Conservation (phyloP, 2,329 filamentous ascomycete species). For the Phaeosphaeria sp. region DNA sequence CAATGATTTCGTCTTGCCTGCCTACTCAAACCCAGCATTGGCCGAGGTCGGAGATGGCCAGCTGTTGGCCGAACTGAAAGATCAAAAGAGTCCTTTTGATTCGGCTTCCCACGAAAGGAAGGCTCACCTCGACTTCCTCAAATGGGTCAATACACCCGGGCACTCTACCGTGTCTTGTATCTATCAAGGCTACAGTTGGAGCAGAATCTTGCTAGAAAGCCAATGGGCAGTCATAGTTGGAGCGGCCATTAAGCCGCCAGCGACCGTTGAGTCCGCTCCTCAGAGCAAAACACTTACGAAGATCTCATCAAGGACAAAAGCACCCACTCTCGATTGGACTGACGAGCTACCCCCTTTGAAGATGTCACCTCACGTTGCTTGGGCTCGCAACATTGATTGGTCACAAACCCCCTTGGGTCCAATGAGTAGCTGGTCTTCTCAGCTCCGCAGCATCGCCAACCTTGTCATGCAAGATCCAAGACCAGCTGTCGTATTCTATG, state of each 20-base stretch:
- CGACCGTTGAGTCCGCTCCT: not conserved
- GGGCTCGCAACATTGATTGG: slow-evolving; percentile 71
- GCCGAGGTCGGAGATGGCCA: slow-evolving; percentile 10
- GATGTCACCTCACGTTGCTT: slow-evolving; percentile 13
- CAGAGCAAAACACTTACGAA: not conserved
- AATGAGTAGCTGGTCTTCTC: slow-evolving; percentile 71
- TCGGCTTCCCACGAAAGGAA: not conserved
- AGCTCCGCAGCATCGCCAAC: slow-evolving; percentile 77
- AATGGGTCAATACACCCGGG: not conserved
- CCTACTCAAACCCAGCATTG: slow-evolving; percentile 33
- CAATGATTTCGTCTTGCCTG: slow-evolving; percentile 19
- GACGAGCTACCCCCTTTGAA: slow-evolving; percentile 17
- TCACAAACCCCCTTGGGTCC: slow-evolving; percentile 72
- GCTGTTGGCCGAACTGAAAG: slow-evolving; percentile 13
- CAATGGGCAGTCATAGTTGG: slow-evolving; percentile 34
- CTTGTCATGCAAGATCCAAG: slow-evolving; percentile 66
- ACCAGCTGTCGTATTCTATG: slow-evolving; percentile 68
- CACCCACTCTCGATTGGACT: slow-evolving; percentile 22
- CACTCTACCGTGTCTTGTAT: not conserved
- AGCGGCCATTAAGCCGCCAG: not conserved
- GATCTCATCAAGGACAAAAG: slow-evolving; percentile 7
- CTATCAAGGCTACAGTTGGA: slow-evolving; percentile 18
- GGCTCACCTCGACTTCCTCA: not conserved
- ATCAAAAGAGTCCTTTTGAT: not conserved
- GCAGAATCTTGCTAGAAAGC: slow-evolving; percentile 15